Evolutionary conservation across 2,329 filamentous ascomycete genomes (phyloP), one percentile per base, ranked within the genome.

Genomic region (Zalaria sp.): DNA sequence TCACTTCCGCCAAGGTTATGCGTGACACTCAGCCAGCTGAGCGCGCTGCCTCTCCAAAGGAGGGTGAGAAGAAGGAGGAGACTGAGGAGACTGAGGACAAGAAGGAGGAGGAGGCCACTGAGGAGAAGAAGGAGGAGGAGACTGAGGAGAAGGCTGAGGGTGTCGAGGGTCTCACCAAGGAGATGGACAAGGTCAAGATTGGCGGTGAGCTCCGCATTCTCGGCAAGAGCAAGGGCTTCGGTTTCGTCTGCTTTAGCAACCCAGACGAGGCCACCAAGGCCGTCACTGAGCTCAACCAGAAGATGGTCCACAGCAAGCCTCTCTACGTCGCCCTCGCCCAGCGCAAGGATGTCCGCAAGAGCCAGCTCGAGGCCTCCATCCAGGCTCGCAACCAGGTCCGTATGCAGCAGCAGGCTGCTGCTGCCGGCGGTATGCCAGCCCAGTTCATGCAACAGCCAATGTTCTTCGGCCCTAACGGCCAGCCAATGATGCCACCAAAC

Each of bases 191-290:
- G 54, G 63, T 69, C 55, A 69, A 66, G 52, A 68, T 71, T 52
- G 73, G 74, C 61, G 61, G 69, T 42, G 68, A 75, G 57, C 77
- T 77, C 68, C 77, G 74, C 63, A 61, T 70, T 40, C 75, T 93
- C 46, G 91, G 91, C 64, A 96, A 96, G 83, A 94, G 87, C 81
- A 98, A 96, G 76, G 91, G 91, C 63, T 98, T 98, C 63, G 91
- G 91, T 57, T 98, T 98, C 65, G 91, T 98, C 60, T 98, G 91
- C 83, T 98, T 98, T 74, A 91, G 84, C 77, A 96, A 93, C 75
- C 88, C 91, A 46, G 91, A 98, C 57, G 91, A 98, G 65, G 91
- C 91, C 51, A 95, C 89, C 69, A 96, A 96, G 79, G 91, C 91
- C 51, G 89, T 98, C 50, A 87, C 88, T 47, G 91, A 98, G 68